These are phyloP conservation scores for Inga leiocalycina DNA, from an alignment of 306 rosid genomes.

Conservation along the genomic window DNA sequence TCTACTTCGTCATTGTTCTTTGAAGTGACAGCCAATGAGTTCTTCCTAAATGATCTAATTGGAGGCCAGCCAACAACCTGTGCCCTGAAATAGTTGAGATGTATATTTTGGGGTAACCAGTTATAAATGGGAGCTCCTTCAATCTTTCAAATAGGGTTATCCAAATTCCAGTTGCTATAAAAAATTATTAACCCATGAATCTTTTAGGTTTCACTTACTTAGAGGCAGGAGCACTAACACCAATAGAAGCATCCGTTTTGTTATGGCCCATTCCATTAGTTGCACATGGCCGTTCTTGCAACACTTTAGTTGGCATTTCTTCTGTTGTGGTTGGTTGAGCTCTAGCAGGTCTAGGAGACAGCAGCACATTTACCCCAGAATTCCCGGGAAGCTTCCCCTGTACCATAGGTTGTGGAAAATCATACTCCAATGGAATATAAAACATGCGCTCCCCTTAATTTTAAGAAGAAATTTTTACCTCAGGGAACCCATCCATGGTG, in stretches of 20 bases:
- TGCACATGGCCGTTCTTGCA: conserved; percentile 67
- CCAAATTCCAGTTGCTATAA: background rate
- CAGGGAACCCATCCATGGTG: conserved; percentile 70
- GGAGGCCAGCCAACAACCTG: conserved; percentile 99
- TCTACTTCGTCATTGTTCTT: conserved; percentile 92
- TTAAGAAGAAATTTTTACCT: conserved; percentile 47
- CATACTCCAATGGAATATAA: conserved; percentile 41
- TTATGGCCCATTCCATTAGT: conserved; percentile 54
- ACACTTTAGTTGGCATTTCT: conserved; percentile 59
- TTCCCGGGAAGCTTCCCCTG: conserved; percentile 71
- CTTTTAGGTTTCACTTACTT: conserved; percentile 59
- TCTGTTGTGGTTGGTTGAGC: conserved; percentile 52
- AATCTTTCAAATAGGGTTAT: background rate
- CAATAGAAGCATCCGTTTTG: conserved; percentile 51
- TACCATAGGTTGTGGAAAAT: conserved; percentile 41
- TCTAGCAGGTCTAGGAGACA: conserved; percentile 65
- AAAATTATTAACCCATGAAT: background rate
- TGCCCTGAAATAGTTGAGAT: conserved; percentile 57
- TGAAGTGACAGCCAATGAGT: conserved; percentile 68
- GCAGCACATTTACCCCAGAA: conserved; percentile 54
- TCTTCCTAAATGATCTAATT: conserved; percentile 86
- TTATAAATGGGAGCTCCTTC: background rate
- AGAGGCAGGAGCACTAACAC: conserved; percentile 72
- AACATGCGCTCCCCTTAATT: conserved; percentile 42
- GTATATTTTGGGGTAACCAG: conserved; percentile 1